A percentile compares a stretch with the other conserved stretches of the same genome.
These are phyloP conservation scores for Backusella tarrabulga DNA, from an alignment of 192 early-diverging fungal genomes.

Conservation along the genomic window DNA sequence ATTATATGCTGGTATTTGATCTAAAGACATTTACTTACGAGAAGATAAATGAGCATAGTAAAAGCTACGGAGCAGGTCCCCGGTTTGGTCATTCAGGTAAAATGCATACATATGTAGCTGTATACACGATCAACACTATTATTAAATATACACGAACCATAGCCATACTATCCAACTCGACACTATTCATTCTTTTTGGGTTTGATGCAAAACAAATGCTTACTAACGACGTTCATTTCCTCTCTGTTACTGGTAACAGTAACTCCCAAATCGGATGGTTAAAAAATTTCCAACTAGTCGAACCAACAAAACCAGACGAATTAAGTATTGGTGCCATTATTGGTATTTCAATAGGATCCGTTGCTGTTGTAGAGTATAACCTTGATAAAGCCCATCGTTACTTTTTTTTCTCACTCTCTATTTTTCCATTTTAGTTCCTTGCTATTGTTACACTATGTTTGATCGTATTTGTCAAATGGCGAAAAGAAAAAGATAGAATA, in stretches of 20 bases:
- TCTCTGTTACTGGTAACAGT: background rate
- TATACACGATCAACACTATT: background rate
- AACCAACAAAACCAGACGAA: background rate
- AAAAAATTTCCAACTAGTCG: background rate
- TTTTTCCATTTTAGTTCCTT: background rate
- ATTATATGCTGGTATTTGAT: background rate
- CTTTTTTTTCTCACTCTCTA: background rate
- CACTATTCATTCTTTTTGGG: background rate
- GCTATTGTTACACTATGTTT: background rate
- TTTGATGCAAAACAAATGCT: background rate
- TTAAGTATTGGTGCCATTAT: background rate
- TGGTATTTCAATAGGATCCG: constrained; percentile 2
- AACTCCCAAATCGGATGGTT: background rate
- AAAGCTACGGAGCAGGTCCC: background rate
- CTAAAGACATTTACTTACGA: background rate
- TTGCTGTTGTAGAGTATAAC: background rate
- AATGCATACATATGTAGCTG: background rate
- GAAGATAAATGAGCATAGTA: background rate
- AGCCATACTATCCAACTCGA: constrained; percentile 2
- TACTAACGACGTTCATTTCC: background rate
- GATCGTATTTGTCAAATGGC: background rate
- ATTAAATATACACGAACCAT: background rate
- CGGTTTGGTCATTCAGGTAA: constrained; percentile 11
- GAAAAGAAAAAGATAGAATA: background rate
- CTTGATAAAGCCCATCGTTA: background rate